Conservation (phyloP, 345 rosid species). For the Salix exigua region DNA sequence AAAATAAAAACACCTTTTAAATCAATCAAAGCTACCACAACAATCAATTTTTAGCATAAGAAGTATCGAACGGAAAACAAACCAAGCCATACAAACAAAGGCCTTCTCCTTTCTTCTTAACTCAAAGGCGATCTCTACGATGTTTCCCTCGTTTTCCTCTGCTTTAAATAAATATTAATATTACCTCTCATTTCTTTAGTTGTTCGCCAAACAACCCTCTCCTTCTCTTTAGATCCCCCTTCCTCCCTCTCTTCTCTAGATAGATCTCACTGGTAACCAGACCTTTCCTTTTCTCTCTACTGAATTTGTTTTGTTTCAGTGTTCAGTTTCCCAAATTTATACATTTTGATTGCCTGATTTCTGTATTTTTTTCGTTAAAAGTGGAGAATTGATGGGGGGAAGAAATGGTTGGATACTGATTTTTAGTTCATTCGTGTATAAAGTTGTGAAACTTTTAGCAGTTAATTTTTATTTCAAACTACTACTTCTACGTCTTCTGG, state of each 20-base stretch:
- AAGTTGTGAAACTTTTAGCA: background rate
- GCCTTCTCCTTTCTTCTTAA: background rate
- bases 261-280: background rate
- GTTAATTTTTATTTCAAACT: background rate
- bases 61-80: constrained; percentile 22
- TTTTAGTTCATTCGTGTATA: background rate
- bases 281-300: background rate
- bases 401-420: background rate
- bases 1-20: no score
- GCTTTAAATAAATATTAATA: background rate
- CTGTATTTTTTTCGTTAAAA: background rate
- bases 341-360: background rate
- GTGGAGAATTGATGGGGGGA: background rate
- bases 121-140: constrained; percentile 30
- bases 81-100: background rate
- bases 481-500: background rate
- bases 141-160: constrained; percentile 13
- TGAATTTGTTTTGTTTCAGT: no score
- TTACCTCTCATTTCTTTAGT: constrained; percentile 2
- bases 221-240: background rate
- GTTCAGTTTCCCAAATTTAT: no score
- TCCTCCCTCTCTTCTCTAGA: background rate
- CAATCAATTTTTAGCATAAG: constrained; percentile 8
- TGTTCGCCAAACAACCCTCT: background rate
- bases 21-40: no score